phyloP scores from a whole-genome alignment of 768 basidiomycete genomes.

The Grammothele lineata region DNA sequence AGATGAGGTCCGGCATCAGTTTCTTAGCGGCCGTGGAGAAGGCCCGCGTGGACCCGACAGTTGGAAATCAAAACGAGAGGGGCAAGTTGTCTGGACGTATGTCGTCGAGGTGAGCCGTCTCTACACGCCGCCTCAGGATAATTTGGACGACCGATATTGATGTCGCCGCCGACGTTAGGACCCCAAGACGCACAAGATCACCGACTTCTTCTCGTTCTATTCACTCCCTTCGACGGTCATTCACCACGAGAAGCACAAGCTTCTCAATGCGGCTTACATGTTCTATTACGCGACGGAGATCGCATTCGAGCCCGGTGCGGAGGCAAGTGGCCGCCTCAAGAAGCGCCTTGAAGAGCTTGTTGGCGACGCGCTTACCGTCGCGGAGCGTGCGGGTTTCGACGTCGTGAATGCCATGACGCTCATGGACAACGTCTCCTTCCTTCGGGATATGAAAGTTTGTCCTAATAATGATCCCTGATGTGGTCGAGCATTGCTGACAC shows the following conservation, averaged over 20 bases:
- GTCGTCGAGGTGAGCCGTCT: slow-evolving; percentile 78
- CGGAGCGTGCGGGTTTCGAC: slow-evolving; percentile 85
- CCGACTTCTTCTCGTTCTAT: slow-evolving; percentile 97
- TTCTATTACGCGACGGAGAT: slow-evolving; percentile 90
- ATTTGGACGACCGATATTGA: no score
- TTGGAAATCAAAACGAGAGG: slow-evolving; percentile 47
- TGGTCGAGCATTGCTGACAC: background rate
- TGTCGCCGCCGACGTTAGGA: no score
- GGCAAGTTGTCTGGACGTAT: slow-evolving; percentile 94
- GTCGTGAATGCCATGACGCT: slow-evolving; percentile 94
- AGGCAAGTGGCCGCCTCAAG: slow-evolving; percentile 61
- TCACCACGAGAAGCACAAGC: slow-evolving; percentile 59
- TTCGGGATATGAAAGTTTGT: slow-evolving; percentile 78
- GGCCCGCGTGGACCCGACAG: slow-evolving; percentile 41
- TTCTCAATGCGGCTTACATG: slow-evolving; percentile 90
- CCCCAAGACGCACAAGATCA: slow-evolving; percentile 75
- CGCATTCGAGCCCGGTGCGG: slow-evolving; percentile 57
- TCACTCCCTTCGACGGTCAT: slow-evolving; percentile 94
- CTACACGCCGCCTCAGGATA: no score
- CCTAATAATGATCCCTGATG: no score
- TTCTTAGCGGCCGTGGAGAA: slow-evolving; percentile 78
- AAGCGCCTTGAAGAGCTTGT: slow-evolving; percentile 68
- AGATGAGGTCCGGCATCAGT: slow-evolving; percentile 83
- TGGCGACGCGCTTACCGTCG: slow-evolving; percentile 76
- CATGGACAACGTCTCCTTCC: slow-evolving; percentile 87